A percentile compares a stretch with the other conserved stretches of the same genome.
Evolutionary conservation across 2,329 filamentous ascomycete species (phyloP).

Genomic region (Apiospora kogelbergensis): DNA sequence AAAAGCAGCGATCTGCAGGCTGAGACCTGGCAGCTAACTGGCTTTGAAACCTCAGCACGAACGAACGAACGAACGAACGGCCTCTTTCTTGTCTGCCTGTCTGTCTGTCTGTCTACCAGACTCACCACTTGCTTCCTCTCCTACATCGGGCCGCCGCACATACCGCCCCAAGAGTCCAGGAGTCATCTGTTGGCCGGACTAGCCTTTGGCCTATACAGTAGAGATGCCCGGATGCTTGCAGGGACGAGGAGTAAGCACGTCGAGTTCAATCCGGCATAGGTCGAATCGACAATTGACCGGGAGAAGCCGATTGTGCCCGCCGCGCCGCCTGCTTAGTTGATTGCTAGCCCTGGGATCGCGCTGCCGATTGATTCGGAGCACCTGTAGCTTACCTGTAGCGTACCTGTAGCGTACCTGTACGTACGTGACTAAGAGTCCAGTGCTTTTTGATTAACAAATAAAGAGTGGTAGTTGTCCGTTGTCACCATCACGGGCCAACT

Average conservation of each 20-base stretch:
- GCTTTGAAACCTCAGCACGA: constrained; percentile 38
- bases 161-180: not conserved
- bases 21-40: constrained; percentile 40
- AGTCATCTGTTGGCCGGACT: constrained; percentile 32
- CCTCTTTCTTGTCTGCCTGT: not conserved
- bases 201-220: constrained; percentile 27
- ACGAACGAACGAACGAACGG: not conserved
- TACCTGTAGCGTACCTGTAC: not conserved
- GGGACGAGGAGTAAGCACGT: not conserved
- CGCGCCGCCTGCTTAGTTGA: not conserved
- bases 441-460: not conserved
- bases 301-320: not conserved
- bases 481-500: not conserved
- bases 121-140: not conserved
- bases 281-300: not conserved
- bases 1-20: constrained; percentile 34
- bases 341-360: not conserved
- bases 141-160: not conserved
- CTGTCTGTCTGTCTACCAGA: not conserved
- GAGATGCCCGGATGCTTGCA: constrained; percentile 10
- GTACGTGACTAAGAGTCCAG: not conserved
- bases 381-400: constrained; percentile 5
- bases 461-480: not conserved
- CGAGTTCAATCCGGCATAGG: not conserved
- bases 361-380: not conserved